These are phyloP conservation scores for Stereocaulon alpinum DNA, from an alignment of 495 filamentous ascomycete genomes.

Conservation along the genomic window DNA sequence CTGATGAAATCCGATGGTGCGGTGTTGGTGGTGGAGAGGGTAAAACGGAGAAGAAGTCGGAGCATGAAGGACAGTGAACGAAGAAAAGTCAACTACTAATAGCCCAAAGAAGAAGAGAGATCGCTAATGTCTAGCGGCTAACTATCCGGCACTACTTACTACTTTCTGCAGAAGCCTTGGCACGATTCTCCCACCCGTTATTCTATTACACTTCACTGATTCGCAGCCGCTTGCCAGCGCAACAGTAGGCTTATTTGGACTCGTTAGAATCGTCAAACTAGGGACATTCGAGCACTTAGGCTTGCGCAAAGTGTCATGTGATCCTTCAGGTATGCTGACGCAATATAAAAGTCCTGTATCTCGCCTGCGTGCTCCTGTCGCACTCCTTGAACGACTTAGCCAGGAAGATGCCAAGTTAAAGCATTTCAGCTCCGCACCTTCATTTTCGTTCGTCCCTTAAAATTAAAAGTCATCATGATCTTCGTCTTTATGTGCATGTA, in stretches of 20 bases:
- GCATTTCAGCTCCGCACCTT: no score
- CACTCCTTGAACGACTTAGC: background rate
- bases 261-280: background rate
- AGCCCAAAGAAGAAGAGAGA: no score
- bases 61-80: background rate
- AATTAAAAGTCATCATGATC: no score
- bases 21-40: slow-evolving; percentile 13
- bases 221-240: background rate
- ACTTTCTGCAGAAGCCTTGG: background rate
- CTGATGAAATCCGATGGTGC: slow-evolving; percentile 9
- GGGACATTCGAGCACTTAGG: background rate
- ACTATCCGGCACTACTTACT: background rate
- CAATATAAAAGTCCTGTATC: background rate
- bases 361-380: background rate
- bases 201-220: background rate
- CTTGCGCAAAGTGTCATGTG: background rate
- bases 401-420: background rate
- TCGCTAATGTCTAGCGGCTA: background rate
- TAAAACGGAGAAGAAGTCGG: slow-evolving; percentile 10
- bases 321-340: background rate
- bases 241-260: background rate
- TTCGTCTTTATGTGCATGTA: no score
- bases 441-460: no score
- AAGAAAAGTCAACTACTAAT: background rate
- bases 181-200: background rate